Conservation (phyloP, 2,329 filamentous ascomycete genomes). For the Ophioceras dolichostomum region DNA sequence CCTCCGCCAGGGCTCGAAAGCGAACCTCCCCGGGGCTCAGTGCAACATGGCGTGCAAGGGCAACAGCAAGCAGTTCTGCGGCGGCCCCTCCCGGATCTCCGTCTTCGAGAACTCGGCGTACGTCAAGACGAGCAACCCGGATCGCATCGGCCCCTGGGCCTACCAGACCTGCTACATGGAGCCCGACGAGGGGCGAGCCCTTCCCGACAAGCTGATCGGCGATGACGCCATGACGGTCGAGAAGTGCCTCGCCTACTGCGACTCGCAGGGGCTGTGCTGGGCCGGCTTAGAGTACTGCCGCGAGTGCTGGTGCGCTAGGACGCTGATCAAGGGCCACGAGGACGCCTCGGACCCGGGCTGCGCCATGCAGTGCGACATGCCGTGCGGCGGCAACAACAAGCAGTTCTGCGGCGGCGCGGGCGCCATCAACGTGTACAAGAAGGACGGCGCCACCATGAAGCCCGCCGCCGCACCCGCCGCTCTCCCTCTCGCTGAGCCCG, state of each 20-base stretch:
- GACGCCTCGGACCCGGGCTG: not conserved
- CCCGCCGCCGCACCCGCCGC: not conserved
- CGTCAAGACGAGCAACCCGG: not conserved
- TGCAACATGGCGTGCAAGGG: conserved; percentile 9
- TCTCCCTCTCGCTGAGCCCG: not conserved
- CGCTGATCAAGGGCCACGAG: not conserved
- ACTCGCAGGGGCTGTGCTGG: not conserved
- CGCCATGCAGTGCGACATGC: conserved; percentile 1
- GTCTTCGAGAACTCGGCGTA: not conserved
- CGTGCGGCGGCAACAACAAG: not conserved
- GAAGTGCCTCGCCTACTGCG: not conserved
- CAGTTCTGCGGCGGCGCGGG: not conserved
- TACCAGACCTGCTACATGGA: conserved; percentile 1
- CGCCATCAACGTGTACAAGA: not conserved
- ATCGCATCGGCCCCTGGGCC: not conserved
- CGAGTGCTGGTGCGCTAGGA: conserved; percentile 3
- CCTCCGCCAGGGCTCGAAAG: not conserved
- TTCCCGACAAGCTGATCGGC: not conserved
- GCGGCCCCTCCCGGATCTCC: conserved; percentile 5
- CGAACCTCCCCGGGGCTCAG: not conserved
- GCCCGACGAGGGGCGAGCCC: not conserved
- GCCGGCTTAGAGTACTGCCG: conserved; percentile 1
- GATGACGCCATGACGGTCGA: conserved; percentile 1
- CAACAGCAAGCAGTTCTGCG: conserved; percentile 6
- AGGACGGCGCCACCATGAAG: too few relatives aligned